Percentiles rank a stretch among this genome's conserved stretches.
Evolutionary conservation across 305 asterid genomes (phyloP).

Genomic region (Plantago coronopus): DNA sequence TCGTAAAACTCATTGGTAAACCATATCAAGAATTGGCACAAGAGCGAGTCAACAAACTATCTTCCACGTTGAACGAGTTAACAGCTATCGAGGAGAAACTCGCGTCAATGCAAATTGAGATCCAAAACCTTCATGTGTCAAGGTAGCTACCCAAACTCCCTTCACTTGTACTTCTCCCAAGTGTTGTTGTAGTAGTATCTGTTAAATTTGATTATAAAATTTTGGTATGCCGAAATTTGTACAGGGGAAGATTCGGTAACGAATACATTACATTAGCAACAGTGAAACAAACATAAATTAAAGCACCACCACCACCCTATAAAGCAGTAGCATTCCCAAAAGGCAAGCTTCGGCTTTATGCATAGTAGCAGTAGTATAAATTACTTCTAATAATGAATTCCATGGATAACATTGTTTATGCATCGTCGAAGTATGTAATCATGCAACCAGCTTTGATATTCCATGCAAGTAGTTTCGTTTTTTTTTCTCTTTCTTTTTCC

Average conservation of each 20-base stretch:
- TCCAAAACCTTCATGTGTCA: conserved; percentile 71
- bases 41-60: conserved; percentile 48
- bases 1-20: conserved; percentile 47
- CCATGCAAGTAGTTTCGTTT: background rate
- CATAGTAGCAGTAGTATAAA: too few species aligned
- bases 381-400: too few species aligned
- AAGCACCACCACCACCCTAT: too few species aligned
- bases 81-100: conserved; percentile 50
- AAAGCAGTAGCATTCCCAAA: background rate
- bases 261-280: background rate
- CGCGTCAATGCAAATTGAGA: conserved; percentile 51
- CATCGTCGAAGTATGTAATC: background rate
- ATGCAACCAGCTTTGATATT: background rate
- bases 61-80: conserved; percentile 52
- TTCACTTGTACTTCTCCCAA: background rate
- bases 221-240: background rate
- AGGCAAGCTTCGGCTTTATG: background rate
- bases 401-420: background rate
- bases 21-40: conserved; percentile 69
- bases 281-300: background rate
- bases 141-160: conserved; percentile 25
- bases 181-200: background rate
- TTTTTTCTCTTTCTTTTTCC: too few species aligned
- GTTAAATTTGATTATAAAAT: background rate
- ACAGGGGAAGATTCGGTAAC: background rate